Evolutionary conservation across 352 stramenopile species (phyloP).

Genomic region (Globisporangium polare): DNA sequence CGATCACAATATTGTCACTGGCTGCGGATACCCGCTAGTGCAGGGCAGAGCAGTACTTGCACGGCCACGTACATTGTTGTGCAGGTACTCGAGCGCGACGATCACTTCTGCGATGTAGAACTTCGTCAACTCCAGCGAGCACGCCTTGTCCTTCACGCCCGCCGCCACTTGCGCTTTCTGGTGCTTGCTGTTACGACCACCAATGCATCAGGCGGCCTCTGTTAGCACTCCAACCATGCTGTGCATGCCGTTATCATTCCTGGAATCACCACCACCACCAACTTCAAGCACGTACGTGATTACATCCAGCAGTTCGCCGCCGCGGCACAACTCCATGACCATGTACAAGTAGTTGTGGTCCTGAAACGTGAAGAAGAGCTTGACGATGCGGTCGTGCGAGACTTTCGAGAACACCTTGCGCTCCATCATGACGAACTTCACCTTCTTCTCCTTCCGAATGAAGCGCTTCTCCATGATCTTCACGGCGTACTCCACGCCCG

Average conservation of each 20-base stretch:
- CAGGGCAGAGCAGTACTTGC: not conserved
- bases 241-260: not conserved
- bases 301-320: conserved; percentile 81
- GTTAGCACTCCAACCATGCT: not conserved
- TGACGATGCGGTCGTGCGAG: conserved; percentile 84
- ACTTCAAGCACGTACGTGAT: conserved; percentile 63
- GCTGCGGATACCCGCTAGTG: no score
- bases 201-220: not conserved
- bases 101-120: conserved; percentile 95
- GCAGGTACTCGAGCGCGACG: conserved; percentile 92
- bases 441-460: conserved; percentile 90
- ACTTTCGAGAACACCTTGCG: conserved; percentile 89
- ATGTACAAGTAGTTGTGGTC: conserved; percentile 88
- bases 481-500: conserved; percentile 78
- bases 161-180: conserved; percentile 61
- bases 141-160: conserved; percentile 60
- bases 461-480: conserved; percentile 93
- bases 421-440: conserved; percentile 91
- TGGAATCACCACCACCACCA: not conserved
- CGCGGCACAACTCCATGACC: conserved; percentile 88
- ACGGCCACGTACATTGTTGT: conserved; percentile 56
- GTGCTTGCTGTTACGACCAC: conserved; percentile 44
- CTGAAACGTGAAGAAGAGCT: conserved; percentile 91
- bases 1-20: not conserved
- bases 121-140: conserved; percentile 78